Percentiles rank a stretch among this genome's conserved stretches.
Conservation (phyloP, 2,329 filamentous ascomycete genomes). For the Eurotiales sp. region DNA sequence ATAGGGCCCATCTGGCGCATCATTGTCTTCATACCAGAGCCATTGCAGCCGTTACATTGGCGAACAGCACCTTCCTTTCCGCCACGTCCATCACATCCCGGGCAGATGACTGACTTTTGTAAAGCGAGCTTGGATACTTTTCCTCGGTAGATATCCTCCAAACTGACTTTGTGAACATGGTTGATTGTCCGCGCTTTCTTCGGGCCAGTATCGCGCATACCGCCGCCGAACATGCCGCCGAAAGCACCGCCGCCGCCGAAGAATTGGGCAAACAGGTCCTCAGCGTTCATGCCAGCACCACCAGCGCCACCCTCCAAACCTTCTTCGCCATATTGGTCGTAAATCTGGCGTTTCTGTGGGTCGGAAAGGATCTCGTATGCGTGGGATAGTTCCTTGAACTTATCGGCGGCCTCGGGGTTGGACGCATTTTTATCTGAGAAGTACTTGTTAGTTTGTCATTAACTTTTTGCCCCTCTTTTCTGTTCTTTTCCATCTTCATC, state of each 20-base stretch:
- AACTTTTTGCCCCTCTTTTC: no score
- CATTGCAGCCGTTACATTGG: conserved; percentile 85
- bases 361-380: conserved; percentile 96
- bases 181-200: conserved; percentile 93
- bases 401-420: conserved; percentile 89
- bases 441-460: no score
- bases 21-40: conserved; percentile 98
- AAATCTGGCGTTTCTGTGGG: conserved; percentile 81
- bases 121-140: conserved; percentile 97
- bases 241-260: conserved; percentile 77
- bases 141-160: conserved; percentile 96
- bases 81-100: conserved; percentile 87
- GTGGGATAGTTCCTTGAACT: conserved; percentile 96
- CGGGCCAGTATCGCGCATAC: conserved; percentile 76
- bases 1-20: conserved; percentile 99
- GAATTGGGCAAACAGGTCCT: conserved; percentile 96
- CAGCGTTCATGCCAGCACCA: conserved; percentile 84
- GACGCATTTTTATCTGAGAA: conserved; percentile 97
- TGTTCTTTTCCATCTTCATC: no score
- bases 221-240: conserved; percentile 72
- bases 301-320: conserved; percentile 80
- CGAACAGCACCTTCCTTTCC: conserved; percentile 98
- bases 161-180: conserved; percentile 95
- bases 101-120: conserved; percentile 95
- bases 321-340: conserved; percentile 97